Conservation (phyloP, 495 filamentous ascomycete species). For the Xylaria curta region DNA sequence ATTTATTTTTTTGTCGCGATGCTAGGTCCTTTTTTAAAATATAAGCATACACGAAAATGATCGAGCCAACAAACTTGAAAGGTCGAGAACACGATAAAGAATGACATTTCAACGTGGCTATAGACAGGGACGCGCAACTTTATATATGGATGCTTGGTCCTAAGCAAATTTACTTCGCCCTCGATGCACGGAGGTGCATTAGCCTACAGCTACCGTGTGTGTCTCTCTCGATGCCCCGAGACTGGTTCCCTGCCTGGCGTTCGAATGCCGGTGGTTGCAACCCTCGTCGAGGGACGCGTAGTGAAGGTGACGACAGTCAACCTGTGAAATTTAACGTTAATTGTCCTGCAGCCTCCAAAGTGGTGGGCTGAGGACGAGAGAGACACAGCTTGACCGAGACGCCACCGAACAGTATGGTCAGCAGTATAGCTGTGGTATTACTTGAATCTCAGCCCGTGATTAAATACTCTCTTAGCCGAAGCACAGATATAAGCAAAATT, state of each 20-base stretch:
- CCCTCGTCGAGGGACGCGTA: constrained; percentile 14
- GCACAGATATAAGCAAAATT: neutral
- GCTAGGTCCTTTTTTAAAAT: neutral
- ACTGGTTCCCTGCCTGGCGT: neutral
- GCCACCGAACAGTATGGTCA: neutral
- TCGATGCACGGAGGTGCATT: constrained; percentile 16
- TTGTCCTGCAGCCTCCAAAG: neutral
- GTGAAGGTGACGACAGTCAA: constrained; percentile 14
- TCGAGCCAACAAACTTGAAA: neutral
- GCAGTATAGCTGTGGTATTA: neutral
- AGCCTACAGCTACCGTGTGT: constrained; percentile 36
- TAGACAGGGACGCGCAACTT: neutral
- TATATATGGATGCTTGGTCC: neutral
- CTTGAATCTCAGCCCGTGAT: neutral
- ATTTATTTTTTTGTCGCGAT: neutral
- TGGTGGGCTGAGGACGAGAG: neutral
- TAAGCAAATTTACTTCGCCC: neutral
- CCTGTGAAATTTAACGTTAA: constrained; percentile 9
- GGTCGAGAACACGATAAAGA: neutral
- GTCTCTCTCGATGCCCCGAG: constrained; percentile 22
- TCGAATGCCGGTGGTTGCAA: constrained; percentile 1
- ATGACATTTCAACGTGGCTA: no score
- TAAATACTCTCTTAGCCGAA: neutral
- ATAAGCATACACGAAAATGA: neutral
- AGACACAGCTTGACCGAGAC: neutral